A percentile compares a stretch with the other conserved stretches of the same genome.
Evolutionary conservation across 2,329 filamentous ascomycete genomes (phyloP).

Genomic region (Aspergillus sp.): DNA sequence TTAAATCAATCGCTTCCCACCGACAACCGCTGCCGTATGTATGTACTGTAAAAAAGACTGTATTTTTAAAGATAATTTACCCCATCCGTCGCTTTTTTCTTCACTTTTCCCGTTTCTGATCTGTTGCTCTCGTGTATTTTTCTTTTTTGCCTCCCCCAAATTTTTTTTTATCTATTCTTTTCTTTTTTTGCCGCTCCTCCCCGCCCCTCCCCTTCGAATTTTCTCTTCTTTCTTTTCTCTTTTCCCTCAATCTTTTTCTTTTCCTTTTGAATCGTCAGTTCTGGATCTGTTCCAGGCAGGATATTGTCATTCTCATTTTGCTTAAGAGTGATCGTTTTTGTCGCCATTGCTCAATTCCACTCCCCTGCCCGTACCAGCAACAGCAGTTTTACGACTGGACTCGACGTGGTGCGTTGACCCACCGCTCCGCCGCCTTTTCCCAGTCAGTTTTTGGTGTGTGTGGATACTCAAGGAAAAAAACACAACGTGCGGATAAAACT

Average conservation of each 20-base stretch:
- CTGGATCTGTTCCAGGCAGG: slow-evolving; percentile 8
- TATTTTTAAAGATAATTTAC: slow-evolving; percentile 3
- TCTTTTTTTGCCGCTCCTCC: slow-evolving; percentile 4
- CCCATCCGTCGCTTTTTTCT: slow-evolving; percentile 3
- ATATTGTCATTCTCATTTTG: slow-evolving; percentile 6
- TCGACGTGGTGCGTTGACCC: slow-evolving; percentile 28
- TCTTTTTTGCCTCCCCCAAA: slow-evolving; percentile 2
- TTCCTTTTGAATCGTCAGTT: slow-evolving; percentile 2
- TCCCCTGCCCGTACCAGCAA: neutral
- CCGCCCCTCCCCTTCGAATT: slow-evolving; percentile 5
- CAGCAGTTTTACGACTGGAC: slow-evolving; percentile 17
- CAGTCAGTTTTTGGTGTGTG: slow-evolving; percentile 33
- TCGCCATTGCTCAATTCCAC: slow-evolving; percentile 1
- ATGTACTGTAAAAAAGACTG: neutral
- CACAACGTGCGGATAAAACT: slow-evolving; percentile 37
- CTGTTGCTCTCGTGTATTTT: neutral
- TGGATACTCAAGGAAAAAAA: slow-evolving; percentile 24
- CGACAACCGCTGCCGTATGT: neutral
- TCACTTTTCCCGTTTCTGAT: slow-evolving; percentile 2
- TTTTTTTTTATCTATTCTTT: slow-evolving; percentile 14
- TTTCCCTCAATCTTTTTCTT: slow-evolving; percentile 8
- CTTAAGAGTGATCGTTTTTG: slow-evolving; percentile 9
- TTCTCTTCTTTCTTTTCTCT: slow-evolving; percentile 8
- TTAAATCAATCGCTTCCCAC: neutral
- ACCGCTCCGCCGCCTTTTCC: slow-evolving; percentile 28